Evolutionary conservation across 1,284 basidiomycete genomes (phyloP), one percentile per base, ranked within the genome.

Genomic region (Erythrobasidium hasegawianum): DNA sequence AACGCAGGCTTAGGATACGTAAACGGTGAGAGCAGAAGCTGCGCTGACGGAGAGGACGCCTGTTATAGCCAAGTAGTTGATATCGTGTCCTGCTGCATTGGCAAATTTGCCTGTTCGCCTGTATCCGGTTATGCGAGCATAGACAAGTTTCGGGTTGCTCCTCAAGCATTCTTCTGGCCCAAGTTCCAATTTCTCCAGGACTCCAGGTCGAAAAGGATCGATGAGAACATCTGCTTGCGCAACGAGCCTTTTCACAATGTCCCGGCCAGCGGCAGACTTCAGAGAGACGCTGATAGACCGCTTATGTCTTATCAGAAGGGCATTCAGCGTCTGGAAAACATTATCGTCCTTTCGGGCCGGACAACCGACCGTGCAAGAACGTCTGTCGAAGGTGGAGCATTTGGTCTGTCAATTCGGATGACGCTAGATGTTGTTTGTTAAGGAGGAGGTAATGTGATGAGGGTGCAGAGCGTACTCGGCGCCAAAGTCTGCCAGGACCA

Each of bases 51-150:
- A 85, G 10, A 90, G 79, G 5, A 87, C 81, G 0, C 89, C 89
- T 68, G 86, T 88, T 27, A 89, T 80, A 9, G 89, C 89, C n/a
- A 90, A 81, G 75, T 90, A 92, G 75, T 90, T 91, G 71, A 91
- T 83, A 74, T 92, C 89, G 74, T 91, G 89, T 22, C 77, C 77
- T 1, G 78, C 78, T 76, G 77, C 77, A 55, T 75, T 60, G 50
- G 67, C 41, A 49, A 71, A 74, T 2, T 66, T 67, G 64, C 74
- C 73, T 13, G 68, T 57, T 10, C 77, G 69, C 38, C 76, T 73
- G 65, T 77, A 79, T 0, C 78, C 78, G 0, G 77, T 78, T 57
- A 79, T 59, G 2, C 77, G 68, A 2, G 76, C 76, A 66, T 76
- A 73, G 49, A 79, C 68, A 18, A 77, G 65, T 1, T 72, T 68